phyloP scores from a whole-genome alignment of 129 eudicot species.

The sunflower (Helianthus annuus) region DNA sequence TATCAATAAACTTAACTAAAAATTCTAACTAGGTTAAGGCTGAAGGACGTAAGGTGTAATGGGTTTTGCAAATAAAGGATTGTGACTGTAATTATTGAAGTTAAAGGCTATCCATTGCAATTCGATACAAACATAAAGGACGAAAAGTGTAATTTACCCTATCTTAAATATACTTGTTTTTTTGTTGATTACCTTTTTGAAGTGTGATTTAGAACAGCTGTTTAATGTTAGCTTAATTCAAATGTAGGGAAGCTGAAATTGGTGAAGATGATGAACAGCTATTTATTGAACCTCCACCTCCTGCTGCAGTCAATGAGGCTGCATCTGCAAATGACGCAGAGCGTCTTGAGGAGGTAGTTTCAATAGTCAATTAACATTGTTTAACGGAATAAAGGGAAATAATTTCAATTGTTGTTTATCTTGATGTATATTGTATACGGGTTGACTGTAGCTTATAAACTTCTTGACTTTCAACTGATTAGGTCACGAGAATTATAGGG shows the following conservation, averaged over 20 bases:
- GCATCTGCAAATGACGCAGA: slow-evolving; percentile 98
- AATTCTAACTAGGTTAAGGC: too few species aligned
- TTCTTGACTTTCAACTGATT: slow-evolving; percentile 25
- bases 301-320: slow-evolving; percentile 89
- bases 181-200: background rate
- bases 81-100: too few species aligned
- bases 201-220: background rate
- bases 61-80: too few species aligned
- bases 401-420: slow-evolving; percentile 6
- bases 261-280: slow-evolving; percentile 52
- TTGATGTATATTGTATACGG: slow-evolving; percentile 15
- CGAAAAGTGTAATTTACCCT: too few species aligned
- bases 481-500: slow-evolving; percentile 92
- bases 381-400: background rate
- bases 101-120: too few species aligned
- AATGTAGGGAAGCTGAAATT: slow-evolving; percentile 82
- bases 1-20: too few species aligned
- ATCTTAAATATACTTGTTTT: background rate
- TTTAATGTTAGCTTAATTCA: slow-evolving; percentile 22
- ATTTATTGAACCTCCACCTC: slow-evolving; percentile 98
- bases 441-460: slow-evolving; percentile 14
- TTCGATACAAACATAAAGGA: too few species aligned
- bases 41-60: too few species aligned
- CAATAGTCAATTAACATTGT: background rate
- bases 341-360: slow-evolving; percentile 93